Evolutionary conservation across 192 early-diverging fungal genomes (phyloP).

Genomic region (Rhizophagus clarus): DNA sequence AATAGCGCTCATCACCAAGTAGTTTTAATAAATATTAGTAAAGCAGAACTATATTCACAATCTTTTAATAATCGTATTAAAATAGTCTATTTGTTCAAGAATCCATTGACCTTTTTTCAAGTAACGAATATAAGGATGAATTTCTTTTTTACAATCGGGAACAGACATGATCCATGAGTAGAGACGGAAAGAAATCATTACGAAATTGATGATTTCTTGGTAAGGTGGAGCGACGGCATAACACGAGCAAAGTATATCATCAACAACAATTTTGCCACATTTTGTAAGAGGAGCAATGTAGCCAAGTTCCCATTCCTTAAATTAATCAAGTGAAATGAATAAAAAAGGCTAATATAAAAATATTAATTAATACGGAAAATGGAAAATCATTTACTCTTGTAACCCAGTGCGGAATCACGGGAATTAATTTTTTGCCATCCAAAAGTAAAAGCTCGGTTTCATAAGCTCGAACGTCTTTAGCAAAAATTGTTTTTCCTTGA

Average conservation of each 20-base stretch:
- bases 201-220: not conserved
- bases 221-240: not conserved
- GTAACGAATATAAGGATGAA: not conserved
- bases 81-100: not conserved
- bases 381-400: not conserved
- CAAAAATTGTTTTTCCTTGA: not conserved
- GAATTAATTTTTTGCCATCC: not conserved
- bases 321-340: not conserved
- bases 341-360: not conserved
- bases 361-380: not conserved
- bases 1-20: too few relatives aligned
- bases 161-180: not conserved
- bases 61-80: not conserved
- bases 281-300: not conserved
- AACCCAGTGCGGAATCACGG: not conserved
- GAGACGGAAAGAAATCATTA: not conserved
- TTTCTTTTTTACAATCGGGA: not conserved
- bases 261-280: not conserved
- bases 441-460: not conserved
- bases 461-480: not conserved
- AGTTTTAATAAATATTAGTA: too few relatives aligned
- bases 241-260: not conserved
- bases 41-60: not conserved
- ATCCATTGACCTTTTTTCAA: not conserved
- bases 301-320: not conserved